A percentile compares a stretch with the other conserved stretches of the same genome.
These are phyloP conservation scores for Penicillium sp. DNA, from an alignment of 2,329 filamentous ascomycete species.

Conservation along the genomic window DNA sequence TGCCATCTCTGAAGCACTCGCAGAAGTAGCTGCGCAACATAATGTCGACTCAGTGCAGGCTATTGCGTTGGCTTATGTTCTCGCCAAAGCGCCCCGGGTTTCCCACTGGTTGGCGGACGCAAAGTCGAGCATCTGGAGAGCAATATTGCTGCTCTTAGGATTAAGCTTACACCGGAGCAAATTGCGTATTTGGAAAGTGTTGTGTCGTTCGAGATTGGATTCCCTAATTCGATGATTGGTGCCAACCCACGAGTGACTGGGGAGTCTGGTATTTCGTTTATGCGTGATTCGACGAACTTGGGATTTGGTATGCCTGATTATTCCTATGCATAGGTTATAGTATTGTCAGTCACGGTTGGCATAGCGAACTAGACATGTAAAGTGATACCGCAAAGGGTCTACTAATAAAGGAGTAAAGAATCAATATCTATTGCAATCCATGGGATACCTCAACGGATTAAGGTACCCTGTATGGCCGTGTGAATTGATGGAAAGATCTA, in stretches of 20 bases:
- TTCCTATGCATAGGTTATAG: slow-evolving; percentile 3
- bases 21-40: slow-evolving; percentile 56
- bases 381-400: too few species aligned
- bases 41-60: slow-evolving; percentile 55
- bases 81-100: slow-evolving; percentile 70
- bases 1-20: slow-evolving; percentile 45
- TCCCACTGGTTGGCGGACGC: slow-evolving; percentile 67
- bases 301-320: slow-evolving; percentile 8
- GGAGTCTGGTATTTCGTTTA: slow-evolving; percentile 8
- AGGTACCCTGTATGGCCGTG: neutral
- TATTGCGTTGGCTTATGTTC: slow-evolving; percentile 68
- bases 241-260: slow-evolving; percentile 23
- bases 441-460: neutral
- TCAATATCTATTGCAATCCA: neutral
- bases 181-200: slow-evolving; percentile 63
- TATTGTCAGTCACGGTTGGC: neutral
- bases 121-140: slow-evolving; percentile 65
- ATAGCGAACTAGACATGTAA: neutral
- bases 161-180: slow-evolving; percentile 59
- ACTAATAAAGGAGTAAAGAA: neutral
- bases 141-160: slow-evolving; percentile 64
- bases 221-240: slow-evolving; percentile 59
- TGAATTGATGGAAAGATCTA: neutral
- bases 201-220: slow-evolving; percentile 61
- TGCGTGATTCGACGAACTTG: slow-evolving; percentile 12